These are phyloP conservation scores for Ogataea naganishii DNA, from an alignment of 805 yeast species.

Conservation along the genomic window DNA sequence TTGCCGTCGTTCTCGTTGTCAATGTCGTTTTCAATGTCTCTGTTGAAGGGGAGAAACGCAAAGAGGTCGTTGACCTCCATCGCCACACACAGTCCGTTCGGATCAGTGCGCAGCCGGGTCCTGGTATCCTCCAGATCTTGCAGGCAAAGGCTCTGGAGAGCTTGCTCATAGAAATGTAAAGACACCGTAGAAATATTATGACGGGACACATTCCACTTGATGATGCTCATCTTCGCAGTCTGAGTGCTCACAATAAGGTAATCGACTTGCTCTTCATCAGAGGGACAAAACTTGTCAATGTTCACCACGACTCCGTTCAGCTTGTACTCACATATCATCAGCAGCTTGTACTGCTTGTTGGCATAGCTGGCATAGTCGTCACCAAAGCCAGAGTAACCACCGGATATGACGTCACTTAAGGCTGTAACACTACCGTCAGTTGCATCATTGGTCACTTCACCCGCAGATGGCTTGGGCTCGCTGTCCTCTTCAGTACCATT, in stretches of 20 bases:
- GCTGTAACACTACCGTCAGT: not conserved
- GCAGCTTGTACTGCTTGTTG: slow-evolving; percentile 21
- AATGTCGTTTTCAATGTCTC: slow-evolving; percentile 31
- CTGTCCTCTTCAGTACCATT: slow-evolving; percentile 7
- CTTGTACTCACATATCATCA: slow-evolving; percentile 53
- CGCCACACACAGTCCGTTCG: slow-evolving; percentile 46
- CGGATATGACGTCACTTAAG: not conserved
- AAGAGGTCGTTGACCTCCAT: slow-evolving; percentile 59
- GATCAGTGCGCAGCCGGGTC: slow-evolving; percentile 51
- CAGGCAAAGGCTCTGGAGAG: slow-evolving; percentile 41
- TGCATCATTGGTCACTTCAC: not conserved
- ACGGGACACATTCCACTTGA: slow-evolving; percentile 56
- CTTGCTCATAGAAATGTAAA: slow-evolving; percentile 78
- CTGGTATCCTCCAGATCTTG: slow-evolving; percentile 27
- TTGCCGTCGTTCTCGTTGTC: slow-evolving; percentile 29
- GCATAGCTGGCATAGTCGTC: slow-evolving; percentile 12
- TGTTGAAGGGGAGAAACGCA: slow-evolving; percentile 60
- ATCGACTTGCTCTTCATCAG: slow-evolving; percentile 40
- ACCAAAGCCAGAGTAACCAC: slow-evolving; percentile 11
- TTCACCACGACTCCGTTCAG: slow-evolving; percentile 64
- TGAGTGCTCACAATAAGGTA: slow-evolving; percentile 59
- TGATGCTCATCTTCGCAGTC: slow-evolving; percentile 67
- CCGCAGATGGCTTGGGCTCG: slow-evolving; percentile 2
- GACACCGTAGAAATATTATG: slow-evolving; percentile 62
- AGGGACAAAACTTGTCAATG: slow-evolving; percentile 40